Evolutionary conservation across 108 stramenopile species (phyloP).

Genomic region (Cyclotella distinguenda): DNA sequence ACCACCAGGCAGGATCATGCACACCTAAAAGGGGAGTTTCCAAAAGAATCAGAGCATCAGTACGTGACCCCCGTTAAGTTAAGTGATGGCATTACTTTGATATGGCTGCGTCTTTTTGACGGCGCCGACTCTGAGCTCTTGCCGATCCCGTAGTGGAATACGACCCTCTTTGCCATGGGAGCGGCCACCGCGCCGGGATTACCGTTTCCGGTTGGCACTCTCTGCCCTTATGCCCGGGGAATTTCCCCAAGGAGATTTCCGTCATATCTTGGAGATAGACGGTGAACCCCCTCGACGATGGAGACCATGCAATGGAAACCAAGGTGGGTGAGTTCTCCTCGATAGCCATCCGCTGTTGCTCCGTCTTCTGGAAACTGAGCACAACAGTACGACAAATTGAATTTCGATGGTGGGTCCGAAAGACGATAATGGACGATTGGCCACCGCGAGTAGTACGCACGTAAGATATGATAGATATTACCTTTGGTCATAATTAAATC

Average conservation of each 20-base stretch:
- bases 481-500: no score
- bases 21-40: constrained; percentile 53
- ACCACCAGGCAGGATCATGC: constrained; percentile 86
- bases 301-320: not conserved
- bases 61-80: constrained; percentile 76
- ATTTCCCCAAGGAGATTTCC: constrained; percentile 75
- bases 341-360: constrained; percentile 27
- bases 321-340: constrained; percentile 67
- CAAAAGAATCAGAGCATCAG: constrained; percentile 13
- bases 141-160: constrained; percentile 24
- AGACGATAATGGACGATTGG: not conserved
- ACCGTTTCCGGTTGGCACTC: constrained; percentile 66
- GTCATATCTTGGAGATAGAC: not conserved
- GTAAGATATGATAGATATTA: no score
- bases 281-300: constrained; percentile 50
- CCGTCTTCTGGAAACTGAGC: constrained; percentile 21
- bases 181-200: constrained; percentile 50
- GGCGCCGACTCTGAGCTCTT: constrained; percentile 50
- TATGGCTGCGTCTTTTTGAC: constrained; percentile 51
- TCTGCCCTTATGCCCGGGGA: constrained; percentile 80
- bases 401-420: not conserved
- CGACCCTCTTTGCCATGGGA: constrained; percentile 47
- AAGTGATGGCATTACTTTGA: constrained; percentile 74
- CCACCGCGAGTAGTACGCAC: no score
- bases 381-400: not conserved